Evolutionary conservation across 2,329 filamentous ascomycete species (phyloP).

Genomic region (Rasamsonia emersonii): DNA sequence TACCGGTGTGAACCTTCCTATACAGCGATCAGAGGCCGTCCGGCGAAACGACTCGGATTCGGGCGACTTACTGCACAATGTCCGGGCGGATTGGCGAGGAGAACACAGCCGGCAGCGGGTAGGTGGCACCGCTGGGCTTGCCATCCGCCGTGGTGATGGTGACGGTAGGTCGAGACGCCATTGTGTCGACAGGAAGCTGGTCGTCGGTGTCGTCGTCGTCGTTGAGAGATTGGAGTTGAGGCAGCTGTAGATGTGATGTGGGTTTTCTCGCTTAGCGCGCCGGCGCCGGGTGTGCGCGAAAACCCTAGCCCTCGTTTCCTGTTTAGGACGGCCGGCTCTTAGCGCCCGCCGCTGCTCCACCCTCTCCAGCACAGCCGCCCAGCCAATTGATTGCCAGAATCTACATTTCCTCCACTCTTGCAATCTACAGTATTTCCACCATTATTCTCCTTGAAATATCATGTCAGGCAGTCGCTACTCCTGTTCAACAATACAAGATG

Average conservation of each 20-base stretch:
- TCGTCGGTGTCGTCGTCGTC: slow-evolving; percentile 27
- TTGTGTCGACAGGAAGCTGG: slow-evolving; percentile 44
- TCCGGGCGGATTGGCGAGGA: slow-evolving; percentile 93
- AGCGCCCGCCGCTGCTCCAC: no score
- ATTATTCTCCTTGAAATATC: no score
- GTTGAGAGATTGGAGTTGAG: slow-evolving; percentile 26
- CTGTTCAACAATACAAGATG: no score
- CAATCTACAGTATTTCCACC: no score
- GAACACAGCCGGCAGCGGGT: slow-evolving; percentile 95
- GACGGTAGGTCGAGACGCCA: slow-evolving; percentile 96
- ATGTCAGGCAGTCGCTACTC: no score
- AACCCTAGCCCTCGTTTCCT: slow-evolving; percentile 28
- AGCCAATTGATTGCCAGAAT: no score
- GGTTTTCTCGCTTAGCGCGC: slow-evolving; percentile 37
- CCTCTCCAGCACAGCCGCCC: no score
- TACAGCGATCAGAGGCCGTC: slow-evolving; percentile 26
- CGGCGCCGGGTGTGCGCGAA: slow-evolving; percentile 16
- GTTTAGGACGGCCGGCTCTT: slow-evolving; percentile 9
- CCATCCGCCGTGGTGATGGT: slow-evolving; percentile 96
- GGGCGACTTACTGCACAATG: slow-evolving; percentile 77
- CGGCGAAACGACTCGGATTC: slow-evolving; percentile 2
- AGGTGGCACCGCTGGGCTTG: slow-evolving; percentile 77
- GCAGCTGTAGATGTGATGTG: slow-evolving; percentile 24
- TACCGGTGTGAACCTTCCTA: slow-evolving; percentile 82
- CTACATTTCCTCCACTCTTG: no score